Conservation (phyloP, 768 basidiomycete species). For the Russula virescens region DNA sequence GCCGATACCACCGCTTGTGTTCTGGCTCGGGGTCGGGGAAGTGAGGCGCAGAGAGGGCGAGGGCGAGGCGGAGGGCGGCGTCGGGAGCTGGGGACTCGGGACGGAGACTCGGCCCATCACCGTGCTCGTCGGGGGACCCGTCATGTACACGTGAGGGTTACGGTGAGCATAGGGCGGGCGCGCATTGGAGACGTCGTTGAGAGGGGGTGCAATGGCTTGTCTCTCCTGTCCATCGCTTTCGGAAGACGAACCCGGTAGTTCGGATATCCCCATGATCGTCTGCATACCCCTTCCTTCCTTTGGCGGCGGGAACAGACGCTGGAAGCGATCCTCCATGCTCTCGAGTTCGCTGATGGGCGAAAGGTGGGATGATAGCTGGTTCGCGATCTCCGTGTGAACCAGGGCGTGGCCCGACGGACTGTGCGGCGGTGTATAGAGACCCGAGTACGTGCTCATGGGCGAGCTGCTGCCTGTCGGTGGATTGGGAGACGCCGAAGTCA, state of each 20-base stretch:
- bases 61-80: background rate
- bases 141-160: too few species aligned
- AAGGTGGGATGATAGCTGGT: slow-evolving; percentile 3
- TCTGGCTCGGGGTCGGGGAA: too few species aligned
- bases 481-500: slow-evolving; percentile 29
- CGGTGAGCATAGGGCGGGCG: too few species aligned
- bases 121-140: background rate
- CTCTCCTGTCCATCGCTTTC: slow-evolving; percentile 1
- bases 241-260: slow-evolving; percentile 2
- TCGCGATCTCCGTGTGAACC: background rate
- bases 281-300: background rate
- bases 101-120: background rate
- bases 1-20: too few species aligned
- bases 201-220: background rate
- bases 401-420: slow-evolving; percentile 7
- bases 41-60: background rate
- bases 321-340: background rate
- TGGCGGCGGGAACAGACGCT: background rate
- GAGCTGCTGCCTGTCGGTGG: slow-evolving; percentile 25
- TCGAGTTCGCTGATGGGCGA: slow-evolving; percentile 17
- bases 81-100: background rate
- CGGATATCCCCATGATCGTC: background rate
- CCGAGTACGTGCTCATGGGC: slow-evolving; percentile 3
- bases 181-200: too few species aligned
- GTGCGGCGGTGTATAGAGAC: slow-evolving; percentile 25